A percentile compares a stretch with the other conserved stretches of the same genome.
These are phyloP conservation scores for Sporothrix phasma DNA, from an alignment of 2,329 filamentous ascomycete genomes.

Conservation along the genomic window DNA sequence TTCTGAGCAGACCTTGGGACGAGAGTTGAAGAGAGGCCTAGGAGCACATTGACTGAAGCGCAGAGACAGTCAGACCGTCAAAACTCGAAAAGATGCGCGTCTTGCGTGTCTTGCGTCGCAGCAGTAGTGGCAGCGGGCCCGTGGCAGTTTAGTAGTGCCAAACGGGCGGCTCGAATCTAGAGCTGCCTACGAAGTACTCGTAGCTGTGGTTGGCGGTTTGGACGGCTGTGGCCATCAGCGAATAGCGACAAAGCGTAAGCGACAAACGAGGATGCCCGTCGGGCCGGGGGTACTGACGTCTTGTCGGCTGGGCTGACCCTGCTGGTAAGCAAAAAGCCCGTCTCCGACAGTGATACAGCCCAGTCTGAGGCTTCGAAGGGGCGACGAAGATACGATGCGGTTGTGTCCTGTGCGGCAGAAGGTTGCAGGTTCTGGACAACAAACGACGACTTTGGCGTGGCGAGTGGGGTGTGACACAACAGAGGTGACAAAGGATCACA, in stretches of 20 bases:
- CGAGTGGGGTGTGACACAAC: not conserved
- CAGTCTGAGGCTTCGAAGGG: not conserved
- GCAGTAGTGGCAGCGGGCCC: not conserved
- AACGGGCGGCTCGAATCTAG: constrained; percentile 9
- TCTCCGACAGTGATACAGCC: not conserved
- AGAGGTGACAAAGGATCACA: not conserved
- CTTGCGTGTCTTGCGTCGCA: not conserved
- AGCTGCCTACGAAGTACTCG: too few species aligned
- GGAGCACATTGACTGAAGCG: not conserved
- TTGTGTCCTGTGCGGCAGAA: not conserved
- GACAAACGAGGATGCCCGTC: not conserved
- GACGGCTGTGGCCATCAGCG: not conserved
- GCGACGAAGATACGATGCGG: not conserved
- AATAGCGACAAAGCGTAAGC: not conserved
- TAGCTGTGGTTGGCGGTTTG: not conserved
- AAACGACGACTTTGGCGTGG: not conserved
- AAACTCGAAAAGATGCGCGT: not conserved
- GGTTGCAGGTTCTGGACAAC: not conserved
- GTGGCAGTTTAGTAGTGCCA: constrained; percentile 2
- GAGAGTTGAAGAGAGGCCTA: not conserved
- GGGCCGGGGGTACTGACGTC: not conserved
- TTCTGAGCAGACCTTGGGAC: too few species aligned
- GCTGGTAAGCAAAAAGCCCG: not conserved
- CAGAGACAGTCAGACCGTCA: not conserved
- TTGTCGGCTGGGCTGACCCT: not conserved